These are phyloP conservation scores for Stylosanthes scabra DNA, from an alignment of 331 rosid species.

Conservation along the genomic window DNA sequence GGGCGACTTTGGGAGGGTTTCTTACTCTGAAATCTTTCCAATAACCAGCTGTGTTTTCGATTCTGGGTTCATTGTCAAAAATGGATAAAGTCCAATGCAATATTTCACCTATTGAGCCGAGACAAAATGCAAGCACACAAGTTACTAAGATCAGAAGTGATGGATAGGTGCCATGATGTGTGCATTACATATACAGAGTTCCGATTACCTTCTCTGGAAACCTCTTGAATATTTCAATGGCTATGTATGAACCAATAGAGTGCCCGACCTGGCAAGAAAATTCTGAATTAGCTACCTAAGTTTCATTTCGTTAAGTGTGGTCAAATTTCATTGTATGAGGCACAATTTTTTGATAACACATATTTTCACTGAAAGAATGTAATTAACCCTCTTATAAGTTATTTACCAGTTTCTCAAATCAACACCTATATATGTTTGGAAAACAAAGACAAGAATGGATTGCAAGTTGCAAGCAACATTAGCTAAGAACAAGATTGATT, in stretches of 20 bases:
- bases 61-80: conserved; percentile 66
- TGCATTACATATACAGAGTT: conserved; percentile 16
- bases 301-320: conserved; percentile 24
- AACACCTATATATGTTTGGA: conserved; percentile 13
- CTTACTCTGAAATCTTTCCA: conserved; percentile 62
- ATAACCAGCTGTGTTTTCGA: conserved; percentile 61
- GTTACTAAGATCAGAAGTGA: conserved; percentile 36
- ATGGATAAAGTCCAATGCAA: conserved; percentile 82
- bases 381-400: conserved; percentile 20
- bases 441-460: conserved; percentile 15
- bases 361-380: conserved; percentile 27
- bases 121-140: conserved; percentile 38
- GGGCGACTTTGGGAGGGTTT: conserved; percentile 6
- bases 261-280: conserved; percentile 81
- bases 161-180: conserved; percentile 27
- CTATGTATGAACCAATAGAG: conserved; percentile 85
- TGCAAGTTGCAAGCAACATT: conserved; percentile 20
- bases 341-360: conserved; percentile 6
- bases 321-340: conserved; percentile 28
- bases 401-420: conserved; percentile 18
- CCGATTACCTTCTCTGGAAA: conserved; percentile 64
- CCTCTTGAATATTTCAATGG: conserved; percentile 64
- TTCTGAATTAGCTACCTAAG: conserved; percentile 33
- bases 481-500: conserved; percentile 32
- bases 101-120: conserved; percentile 64